These are phyloP conservation scores for Steccherinum ochraceum DNA, from an alignment of 768 basidiomycete genomes.

Conservation along the genomic window DNA sequence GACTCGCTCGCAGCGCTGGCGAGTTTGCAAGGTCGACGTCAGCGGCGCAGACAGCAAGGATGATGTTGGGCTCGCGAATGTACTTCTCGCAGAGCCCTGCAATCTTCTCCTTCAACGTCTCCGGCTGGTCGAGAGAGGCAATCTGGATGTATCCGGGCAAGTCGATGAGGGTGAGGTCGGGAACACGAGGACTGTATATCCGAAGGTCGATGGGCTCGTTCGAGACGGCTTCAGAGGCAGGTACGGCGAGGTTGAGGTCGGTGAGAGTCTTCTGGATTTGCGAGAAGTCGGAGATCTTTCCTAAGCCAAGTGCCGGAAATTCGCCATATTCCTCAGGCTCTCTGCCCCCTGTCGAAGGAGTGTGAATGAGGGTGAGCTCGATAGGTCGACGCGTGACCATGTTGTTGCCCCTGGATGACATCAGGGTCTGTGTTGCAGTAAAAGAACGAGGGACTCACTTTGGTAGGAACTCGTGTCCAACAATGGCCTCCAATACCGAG, in stretches of 20 bases:
- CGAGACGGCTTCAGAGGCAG: slow-evolving; percentile 85
- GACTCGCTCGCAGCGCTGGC: slow-evolving; percentile 87
- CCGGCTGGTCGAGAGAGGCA: slow-evolving; percentile 91
- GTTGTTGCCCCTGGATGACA: slow-evolving; percentile 86
- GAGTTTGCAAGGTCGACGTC: slow-evolving; percentile 99
- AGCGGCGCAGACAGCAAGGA: slow-evolving; percentile 97
- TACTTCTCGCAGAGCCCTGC: slow-evolving; percentile 87
- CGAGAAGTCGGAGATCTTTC: slow-evolving; percentile 87
- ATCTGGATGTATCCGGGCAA: slow-evolving; percentile 97
- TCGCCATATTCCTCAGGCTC: slow-evolving; percentile 80
- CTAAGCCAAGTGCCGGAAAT: slow-evolving; percentile 85
- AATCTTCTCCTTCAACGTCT: slow-evolving; percentile 91
- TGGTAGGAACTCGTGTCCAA: slow-evolving; percentile 95
- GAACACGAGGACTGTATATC: slow-evolving; percentile 93
- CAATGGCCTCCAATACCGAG: slow-evolving; percentile 93
- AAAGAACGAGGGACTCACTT: slow-evolving; percentile 84
- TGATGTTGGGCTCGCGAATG: slow-evolving; percentile 99
- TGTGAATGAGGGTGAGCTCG: slow-evolving; percentile 94
- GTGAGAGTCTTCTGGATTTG: slow-evolving; percentile 89
- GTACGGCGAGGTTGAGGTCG: slow-evolving; percentile 92
- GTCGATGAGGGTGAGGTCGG: slow-evolving; percentile 96
- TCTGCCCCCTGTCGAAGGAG: slow-evolving; percentile 54
- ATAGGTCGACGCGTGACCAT: slow-evolving; percentile 99
- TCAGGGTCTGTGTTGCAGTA: too few relatives aligned
- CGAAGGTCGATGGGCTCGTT: slow-evolving; percentile 94